Evolutionary conservation across 2,329 filamentous ascomycete genomes (phyloP).

Genomic region (Mollisiaceae sp.): DNA sequence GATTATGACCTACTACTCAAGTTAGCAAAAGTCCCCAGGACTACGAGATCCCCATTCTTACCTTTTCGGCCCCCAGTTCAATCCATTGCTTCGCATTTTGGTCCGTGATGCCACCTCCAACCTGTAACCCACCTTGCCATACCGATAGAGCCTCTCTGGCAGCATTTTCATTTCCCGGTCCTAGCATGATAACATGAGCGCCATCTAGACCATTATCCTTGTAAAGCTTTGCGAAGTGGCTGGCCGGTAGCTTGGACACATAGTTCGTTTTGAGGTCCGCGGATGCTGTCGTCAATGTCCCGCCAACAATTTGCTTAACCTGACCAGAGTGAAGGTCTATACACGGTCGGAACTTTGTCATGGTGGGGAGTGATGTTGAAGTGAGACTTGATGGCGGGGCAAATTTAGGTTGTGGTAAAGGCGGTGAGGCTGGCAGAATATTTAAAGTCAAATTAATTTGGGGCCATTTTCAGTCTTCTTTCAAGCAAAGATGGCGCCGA

Average conservation of each 20-base stretch:
- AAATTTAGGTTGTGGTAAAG: slow-evolving; percentile 3
- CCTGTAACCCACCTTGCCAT: slow-evolving; percentile 83
- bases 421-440: slow-evolving; percentile 9
- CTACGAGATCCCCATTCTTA: slow-evolving; percentile 46
- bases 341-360: slow-evolving; percentile 95
- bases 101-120: slow-evolving; percentile 93
- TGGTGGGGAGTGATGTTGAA: slow-evolving; percentile 46
- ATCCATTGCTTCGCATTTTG: slow-evolving; percentile 87
- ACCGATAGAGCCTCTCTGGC: slow-evolving; percentile 76
- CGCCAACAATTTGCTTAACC: slow-evolving; percentile 98
- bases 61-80: slow-evolving; percentile 85
- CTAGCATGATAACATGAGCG: slow-evolving; percentile 96
- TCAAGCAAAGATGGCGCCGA: slow-evolving; percentile 36
- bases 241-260: slow-evolving; percentile 81
- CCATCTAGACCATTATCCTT: slow-evolving; percentile 73
- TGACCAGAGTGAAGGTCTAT: slow-evolving; percentile 97
- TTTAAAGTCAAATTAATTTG: slow-evolving; percentile 5
- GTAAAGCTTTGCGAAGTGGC: slow-evolving; percentile 84
- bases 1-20: slow-evolving; percentile 79
- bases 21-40: slow-evolving; percentile 22
- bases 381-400: slow-evolving; percentile 16
- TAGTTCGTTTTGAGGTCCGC: slow-evolving; percentile 85
- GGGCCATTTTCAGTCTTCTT: slow-evolving; percentile 14
- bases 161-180: slow-evolving; percentile 82
- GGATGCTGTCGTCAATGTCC: slow-evolving; percentile 76